Evolutionary conservation across 129 eudicot genomes (phyloP).

Genomic region (Flaveria robusta): DNA sequence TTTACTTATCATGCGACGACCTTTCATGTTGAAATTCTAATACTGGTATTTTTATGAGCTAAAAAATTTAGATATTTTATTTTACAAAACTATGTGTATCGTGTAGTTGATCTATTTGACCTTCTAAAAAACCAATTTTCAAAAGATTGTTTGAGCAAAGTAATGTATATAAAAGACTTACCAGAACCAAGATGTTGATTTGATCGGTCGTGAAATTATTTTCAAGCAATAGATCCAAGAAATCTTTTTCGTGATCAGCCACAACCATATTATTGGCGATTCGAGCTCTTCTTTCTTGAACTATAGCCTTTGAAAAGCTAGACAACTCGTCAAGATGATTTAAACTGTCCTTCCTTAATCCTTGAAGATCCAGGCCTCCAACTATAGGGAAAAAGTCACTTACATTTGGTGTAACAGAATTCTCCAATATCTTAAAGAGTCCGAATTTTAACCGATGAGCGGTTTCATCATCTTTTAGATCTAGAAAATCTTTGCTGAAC

Average conservation of each 20-base stretch:
- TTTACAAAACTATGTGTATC: too few relatives aligned
- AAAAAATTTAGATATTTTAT: too few relatives aligned
- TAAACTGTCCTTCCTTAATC: constrained; percentile 18
- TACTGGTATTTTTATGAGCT: too few relatives aligned
- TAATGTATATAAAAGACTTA: neutral
- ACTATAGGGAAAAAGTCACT: constrained; percentile 44
- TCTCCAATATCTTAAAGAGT: constrained; percentile 36
- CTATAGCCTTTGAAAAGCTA: constrained; percentile 24
- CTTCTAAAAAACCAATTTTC: too few relatives aligned
- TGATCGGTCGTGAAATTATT: constrained; percentile 34
- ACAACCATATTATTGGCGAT: neutral
- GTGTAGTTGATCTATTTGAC: too few relatives aligned
- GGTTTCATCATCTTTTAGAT: constrained; percentile 24
- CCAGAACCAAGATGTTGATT: constrained; percentile 32
- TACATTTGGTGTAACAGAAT: constrained; percentile 35
- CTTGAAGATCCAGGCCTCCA: constrained; percentile 38
- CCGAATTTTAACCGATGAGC: constrained; percentile 36
- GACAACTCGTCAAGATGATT: constrained; percentile 24
- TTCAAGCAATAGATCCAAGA: constrained; percentile 44
- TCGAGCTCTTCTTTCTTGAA: constrained; percentile 28
- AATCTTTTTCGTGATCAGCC: constrained; percentile 17
- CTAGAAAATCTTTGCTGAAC: constrained; percentile 39
- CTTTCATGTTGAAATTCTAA: neutral
- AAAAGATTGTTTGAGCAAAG: too few relatives aligned
- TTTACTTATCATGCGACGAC: too few relatives aligned